Base-by-base conservation (phyloP, 116 monocot species). In the Papilionanthe hybrid region DNA sequence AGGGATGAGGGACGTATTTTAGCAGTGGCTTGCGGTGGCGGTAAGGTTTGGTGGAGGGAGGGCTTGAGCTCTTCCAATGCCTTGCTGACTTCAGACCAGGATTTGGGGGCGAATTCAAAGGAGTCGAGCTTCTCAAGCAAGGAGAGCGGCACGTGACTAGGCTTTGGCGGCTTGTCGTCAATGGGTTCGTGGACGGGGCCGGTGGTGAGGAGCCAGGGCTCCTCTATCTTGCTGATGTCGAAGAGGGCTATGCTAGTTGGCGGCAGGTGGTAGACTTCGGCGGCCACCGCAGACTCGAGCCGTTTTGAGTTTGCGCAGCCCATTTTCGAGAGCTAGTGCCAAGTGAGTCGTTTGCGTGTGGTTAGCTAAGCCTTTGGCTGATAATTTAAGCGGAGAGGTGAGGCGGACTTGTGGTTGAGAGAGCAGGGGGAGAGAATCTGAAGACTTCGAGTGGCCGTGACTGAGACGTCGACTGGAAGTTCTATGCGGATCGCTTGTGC, bases 1-100 rank as follows among this genome's bases (percentile, higher is more conserved):
- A 71, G 17, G 17, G 13, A 18, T 41, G 37, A 37, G 15, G 32
- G 53, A 23, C 28, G 13, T 71, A 37, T 32, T 9, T 37, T 28
- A 7, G 71, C 17, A 12, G 15, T 17, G 1, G 32, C 41, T 0
- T 5, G 57, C 2, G 57, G 28, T 30, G 77, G 75, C 43, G 80
- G 80, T 28, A 45, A 66, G 72, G 9, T 0, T 53, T 41, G 57
- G 5, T 68, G 45, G 72, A 90, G 78, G 8, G 86, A 45, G 19
- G 94, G 92, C 69, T 92, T 92, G 79, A 91, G 85, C 48, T 91
- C 94, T 30, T 98, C 86, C 66, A 98, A 77, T 27, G 86, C 92
- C 76, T 92, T 92, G 87, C 92, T 94, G 32, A 98, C 88, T 76
- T 98, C 97, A 25, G 88, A 91, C 97, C 97, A 98, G n/a, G 97